A percentile compares a stretch with the other conserved stretches of the same genome.
Evolutionary conservation across 495 filamentous ascomycete genomes (phyloP).

Genomic region (Lasiosphaeria ovina): DNA sequence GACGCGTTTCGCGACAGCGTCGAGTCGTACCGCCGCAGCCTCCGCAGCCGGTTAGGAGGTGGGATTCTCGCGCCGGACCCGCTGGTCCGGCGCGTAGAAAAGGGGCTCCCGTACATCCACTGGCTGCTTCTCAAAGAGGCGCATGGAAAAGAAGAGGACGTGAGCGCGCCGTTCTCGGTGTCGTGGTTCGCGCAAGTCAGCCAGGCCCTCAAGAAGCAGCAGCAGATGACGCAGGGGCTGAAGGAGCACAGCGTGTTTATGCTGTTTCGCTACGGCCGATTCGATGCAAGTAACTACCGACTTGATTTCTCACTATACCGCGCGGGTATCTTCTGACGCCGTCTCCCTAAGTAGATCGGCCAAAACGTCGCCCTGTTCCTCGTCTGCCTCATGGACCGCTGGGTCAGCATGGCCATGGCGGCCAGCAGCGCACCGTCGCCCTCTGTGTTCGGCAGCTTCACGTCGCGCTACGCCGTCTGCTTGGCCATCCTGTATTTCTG

Average conservation of each 20-base stretch:
- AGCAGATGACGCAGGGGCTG: constrained; percentile 27
- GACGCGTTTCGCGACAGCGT: constrained; percentile 19
- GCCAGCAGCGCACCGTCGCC: constrained; percentile 11
- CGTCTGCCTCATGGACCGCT: constrained; percentile 31
- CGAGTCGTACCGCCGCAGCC: background rate
- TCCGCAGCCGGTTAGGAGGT: background rate
- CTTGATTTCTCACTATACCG: background rate
- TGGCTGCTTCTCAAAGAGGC: constrained; percentile 24
- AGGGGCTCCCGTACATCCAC: constrained; percentile 26
- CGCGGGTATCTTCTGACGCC: background rate
- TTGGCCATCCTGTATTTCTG: constrained; percentile 33
- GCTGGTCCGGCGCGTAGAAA: constrained; percentile 16
- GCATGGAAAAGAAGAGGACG: background rate
- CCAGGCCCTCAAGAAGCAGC: constrained; percentile 25
- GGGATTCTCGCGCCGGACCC: background rate
- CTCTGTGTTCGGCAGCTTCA: constrained; percentile 21
- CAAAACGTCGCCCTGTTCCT: constrained; percentile 32
- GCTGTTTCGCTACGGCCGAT: constrained; percentile 27
- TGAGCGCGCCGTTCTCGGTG: constrained; percentile 18
- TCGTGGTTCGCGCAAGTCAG: constrained; percentile 28
- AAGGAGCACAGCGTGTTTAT: constrained; percentile 35
- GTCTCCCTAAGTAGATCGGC: constrained; percentile 10
- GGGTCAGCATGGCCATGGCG: constrained; percentile 29
- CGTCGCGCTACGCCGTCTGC: constrained; percentile 30
- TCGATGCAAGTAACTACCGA: constrained; percentile 15